Conservation (phyloP, 192 early-diverging fungal species). For the Globomyces pollinis-pini region DNA sequence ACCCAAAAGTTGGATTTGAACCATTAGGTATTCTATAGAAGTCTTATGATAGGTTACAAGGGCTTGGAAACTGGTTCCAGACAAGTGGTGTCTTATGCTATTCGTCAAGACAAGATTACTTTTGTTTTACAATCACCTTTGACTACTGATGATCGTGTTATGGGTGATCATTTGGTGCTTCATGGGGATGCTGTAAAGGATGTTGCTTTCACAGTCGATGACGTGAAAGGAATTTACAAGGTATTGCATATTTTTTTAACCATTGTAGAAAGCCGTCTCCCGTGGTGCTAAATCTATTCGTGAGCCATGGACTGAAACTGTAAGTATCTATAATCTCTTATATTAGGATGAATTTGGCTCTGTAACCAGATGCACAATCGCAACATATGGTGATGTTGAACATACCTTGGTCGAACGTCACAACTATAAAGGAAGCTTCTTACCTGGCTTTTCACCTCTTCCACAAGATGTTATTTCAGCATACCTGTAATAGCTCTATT, state of each 20-base stretch:
- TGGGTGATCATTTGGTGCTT: constrained; percentile 24
- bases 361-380: constrained; percentile 87
- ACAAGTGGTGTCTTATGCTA: constrained; percentile 79
- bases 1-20: constrained; percentile 73
- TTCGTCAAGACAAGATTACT: constrained; percentile 67
- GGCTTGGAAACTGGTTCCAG: constrained; percentile 93
- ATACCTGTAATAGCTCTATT: constrained; percentile 21
- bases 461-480: constrained; percentile 25
- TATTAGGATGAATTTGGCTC: constrained; percentile 84
- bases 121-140: constrained; percentile 92
- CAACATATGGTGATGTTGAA: constrained; percentile 92
- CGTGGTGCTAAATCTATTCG: constrained; percentile 77
- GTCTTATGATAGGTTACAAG: no score
- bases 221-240: constrained; percentile 69
- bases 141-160: constrained; percentile 66
- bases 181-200: constrained; percentile 96
- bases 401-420: constrained; percentile 87
- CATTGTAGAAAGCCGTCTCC: constrained; percentile 58
- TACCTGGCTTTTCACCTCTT: constrained; percentile 64
- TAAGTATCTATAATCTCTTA: no score
- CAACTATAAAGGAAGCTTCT: constrained; percentile 76
- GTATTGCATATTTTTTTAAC: constrained; percentile 3
- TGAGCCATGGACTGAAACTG: constrained; percentile 71
- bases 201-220: constrained; percentile 87
- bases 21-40: no score